Evolutionary conservation across 768 basidiomycete genomes (phyloP), one percentile per base, ranked within the genome.

Genomic region (Strobilomyces dryophilus): DNA sequence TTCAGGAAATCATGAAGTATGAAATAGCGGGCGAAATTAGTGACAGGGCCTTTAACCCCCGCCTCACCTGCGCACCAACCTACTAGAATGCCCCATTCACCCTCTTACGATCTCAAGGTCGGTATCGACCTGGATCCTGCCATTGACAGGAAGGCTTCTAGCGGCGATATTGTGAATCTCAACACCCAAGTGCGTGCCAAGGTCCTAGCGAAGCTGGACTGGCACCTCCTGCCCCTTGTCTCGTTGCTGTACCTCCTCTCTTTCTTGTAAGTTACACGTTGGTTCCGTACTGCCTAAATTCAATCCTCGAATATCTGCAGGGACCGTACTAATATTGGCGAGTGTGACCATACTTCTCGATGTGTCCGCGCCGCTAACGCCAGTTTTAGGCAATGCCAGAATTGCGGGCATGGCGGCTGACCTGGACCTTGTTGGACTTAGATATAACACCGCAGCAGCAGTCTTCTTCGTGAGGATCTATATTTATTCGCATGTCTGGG

Each of bases 331-430:
- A 79, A 77, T 56, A 67, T 79, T 39, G 78, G 77, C 49, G 59
- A 67, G 68, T 61, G 11, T 9, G 10, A 24, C 36, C 39, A 8
- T 26, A 29, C 8, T 0, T 27, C 37, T 45, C 26, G 17, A 29
- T 36, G 2, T 14, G 9, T 42, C 18, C 47, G 29, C 42, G 8
- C 9, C 12, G 12, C 54, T 61, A n/a, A 66, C 9, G 15, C 46
- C 14, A 48, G 14, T 17, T 36, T 42, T 24, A 76, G 75, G 66
- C 46, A 76, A 76, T 37, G 74, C 75, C 1, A 63, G 63, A 62
- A 67, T 81, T 32, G 78, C 77, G 7, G 78, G 78, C 8, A 75
- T 79, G 77, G 61, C 63, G 12, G 52, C 40, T 4, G 76, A 79
- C 51, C 58, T 74, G 42, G 10, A 72, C 10, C 67, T 74, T 26